Base-by-base conservation (phyloP, 2,329 filamentous ascomycete species). In the Clarireedia sp. region DNA sequence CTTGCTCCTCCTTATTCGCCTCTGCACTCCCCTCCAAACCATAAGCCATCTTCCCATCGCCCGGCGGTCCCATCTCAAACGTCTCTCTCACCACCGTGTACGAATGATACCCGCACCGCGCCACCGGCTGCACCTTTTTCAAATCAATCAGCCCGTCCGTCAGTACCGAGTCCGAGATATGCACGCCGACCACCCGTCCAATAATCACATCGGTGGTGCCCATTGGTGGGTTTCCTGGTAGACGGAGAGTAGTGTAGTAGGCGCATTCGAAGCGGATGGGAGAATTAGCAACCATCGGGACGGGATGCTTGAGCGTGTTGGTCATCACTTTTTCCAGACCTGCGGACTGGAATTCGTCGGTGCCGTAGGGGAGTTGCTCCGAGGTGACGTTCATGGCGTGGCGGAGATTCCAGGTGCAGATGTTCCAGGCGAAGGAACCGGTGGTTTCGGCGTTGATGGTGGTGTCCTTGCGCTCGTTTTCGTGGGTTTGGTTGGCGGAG, bases 211-310 rank as follows among this genome's bases (percentile, higher is more conserved):
- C 79, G 3, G 78, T 78, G 0, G 72, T 74, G 0, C 79, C 80
- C 75, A 82, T 78, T 0, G 79, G 79, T 49, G 78, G 75, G 57
- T 79, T 78, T 0, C 78, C 79, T 0, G 80, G 79, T 29, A 84
- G 62, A 1, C 78, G 67, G 1, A 83, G 51, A 0, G 79, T 83
- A 2, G 71, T 71, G 60, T 82, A 74, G 60, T 80, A 78, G 59
- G 73, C 72, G 64, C 80, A 83, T 66, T 83, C 80, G 60, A 83
- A 83, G 49, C 75, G 74, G 2, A 84, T 74, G 0, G 80, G 81
- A n/a, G 72, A 75, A 2, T 69, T 69, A 55, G 71, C 71, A 1
- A 83, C 79, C 76, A 83, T 79, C 0, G 77, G 73, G 2, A 79
- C 70, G 3, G n/a, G 10, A 8, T 51, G 38, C n/a, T 71, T 63